Evolutionary conservation across 2,329 filamentous ascomycete genomes (phyloP).

Genomic region (Penicillium paneum): DNA sequence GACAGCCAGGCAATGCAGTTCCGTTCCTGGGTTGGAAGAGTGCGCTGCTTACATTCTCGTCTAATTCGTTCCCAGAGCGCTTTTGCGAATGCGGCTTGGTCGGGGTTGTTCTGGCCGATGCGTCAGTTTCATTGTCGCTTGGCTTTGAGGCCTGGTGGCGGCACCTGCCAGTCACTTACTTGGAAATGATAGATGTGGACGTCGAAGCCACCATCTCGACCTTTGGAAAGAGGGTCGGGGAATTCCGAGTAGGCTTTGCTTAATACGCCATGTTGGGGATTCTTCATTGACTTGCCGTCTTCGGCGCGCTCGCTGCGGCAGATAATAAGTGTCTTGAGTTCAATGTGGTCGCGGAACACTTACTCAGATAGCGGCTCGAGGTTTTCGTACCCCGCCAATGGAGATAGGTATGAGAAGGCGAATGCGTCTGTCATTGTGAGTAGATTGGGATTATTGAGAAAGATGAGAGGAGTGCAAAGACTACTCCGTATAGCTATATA

Average conservation of each 20-base stretch:
- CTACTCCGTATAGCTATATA: background rate
- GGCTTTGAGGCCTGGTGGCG: background rate
- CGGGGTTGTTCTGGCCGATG: constrained; percentile 50
- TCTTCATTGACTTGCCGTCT: constrained; percentile 75
- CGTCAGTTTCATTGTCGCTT: background rate
- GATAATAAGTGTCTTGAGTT: background rate
- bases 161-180: constrained; percentile 23
- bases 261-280: constrained; percentile 58
- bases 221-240: constrained; percentile 63
- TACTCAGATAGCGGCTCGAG: constrained; percentile 47
- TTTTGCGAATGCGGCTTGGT: constrained; percentile 64
- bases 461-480: background rate
- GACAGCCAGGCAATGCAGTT: background rate
- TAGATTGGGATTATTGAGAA: background rate
- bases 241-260: constrained; percentile 72
- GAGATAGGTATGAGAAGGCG: constrained; percentile 54
- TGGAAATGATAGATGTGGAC: constrained; percentile 81
- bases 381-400: constrained; percentile 52
- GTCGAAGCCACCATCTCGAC: constrained; percentile 71
- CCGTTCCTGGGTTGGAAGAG: background rate
- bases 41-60: constrained; percentile 63
- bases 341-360: constrained; percentile 12
- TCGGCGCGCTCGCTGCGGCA: constrained; percentile 54
- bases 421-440: constrained; percentile 50
- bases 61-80: constrained; percentile 76